These are phyloP conservation scores for Letharia columbiana DNA, from an alignment of 495 filamentous ascomycete species.

Conservation along the genomic window DNA sequence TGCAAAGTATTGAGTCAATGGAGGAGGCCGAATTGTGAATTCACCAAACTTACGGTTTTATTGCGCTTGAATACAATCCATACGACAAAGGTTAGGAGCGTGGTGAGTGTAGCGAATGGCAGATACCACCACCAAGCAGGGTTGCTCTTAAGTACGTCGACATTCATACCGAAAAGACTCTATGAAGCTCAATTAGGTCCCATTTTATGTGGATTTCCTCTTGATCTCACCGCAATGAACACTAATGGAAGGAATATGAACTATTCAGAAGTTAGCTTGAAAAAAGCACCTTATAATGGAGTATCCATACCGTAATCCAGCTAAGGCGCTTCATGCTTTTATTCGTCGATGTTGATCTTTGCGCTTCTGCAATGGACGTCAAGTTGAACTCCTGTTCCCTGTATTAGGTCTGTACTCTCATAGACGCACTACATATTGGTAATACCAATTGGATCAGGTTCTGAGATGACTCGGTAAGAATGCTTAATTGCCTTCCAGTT, in stretches of 20 bases:
- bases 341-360: conserved; percentile 24
- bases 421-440: not conserved
- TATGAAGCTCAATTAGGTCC: conserved; percentile 13
- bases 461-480: conserved; percentile 14
- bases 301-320: conserved; percentile 30
- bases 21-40: not conserved
- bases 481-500: conserved; percentile 22
- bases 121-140: conserved; percentile 31
- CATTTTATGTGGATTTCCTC: not conserved
- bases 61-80: conserved; percentile 30
- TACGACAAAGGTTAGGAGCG: conserved; percentile 23
- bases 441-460: conserved; percentile 16
- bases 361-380: conserved; percentile 29
- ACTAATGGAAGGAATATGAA: conserved; percentile 33
- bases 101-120: conserved; percentile 23
- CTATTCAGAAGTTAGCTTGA: conserved; percentile 22
- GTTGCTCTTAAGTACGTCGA: conserved; percentile 28
- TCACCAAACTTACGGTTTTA: conserved; percentile 20
- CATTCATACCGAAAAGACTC: conserved; percentile 35
- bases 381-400: conserved; percentile 28
- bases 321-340: conserved; percentile 33
- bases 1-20: not conserved
- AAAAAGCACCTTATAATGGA: not conserved
- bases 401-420: not conserved
- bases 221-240: conserved; percentile 28